Percentiles rank a stretch among this genome's conserved stretches.
Evolutionary conservation across 1,284 basidiomycete species (phyloP).

Genomic region (Moesziomyces sp.): DNA sequence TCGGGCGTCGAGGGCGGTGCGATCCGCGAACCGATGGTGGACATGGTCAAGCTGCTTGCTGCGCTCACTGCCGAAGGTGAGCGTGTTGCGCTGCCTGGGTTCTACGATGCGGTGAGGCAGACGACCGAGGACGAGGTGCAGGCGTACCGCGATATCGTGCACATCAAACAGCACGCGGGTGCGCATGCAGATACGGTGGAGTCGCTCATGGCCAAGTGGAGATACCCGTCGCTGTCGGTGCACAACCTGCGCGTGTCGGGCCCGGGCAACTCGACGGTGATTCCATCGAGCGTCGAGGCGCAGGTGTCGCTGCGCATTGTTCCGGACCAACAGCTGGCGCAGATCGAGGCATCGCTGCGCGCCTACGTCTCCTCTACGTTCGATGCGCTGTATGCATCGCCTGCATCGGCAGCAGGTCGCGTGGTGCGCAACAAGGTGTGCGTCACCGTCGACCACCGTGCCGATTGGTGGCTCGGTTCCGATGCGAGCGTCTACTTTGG

Average conservation of each 20-base stretch:
- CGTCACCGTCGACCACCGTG: constrained; percentile 81
- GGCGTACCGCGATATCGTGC: constrained; percentile 65
- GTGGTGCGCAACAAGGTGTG: constrained; percentile 27
- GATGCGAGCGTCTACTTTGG: constrained; percentile 84
- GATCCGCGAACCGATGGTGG: constrained; percentile 86
- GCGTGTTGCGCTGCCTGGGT: constrained; percentile 79
- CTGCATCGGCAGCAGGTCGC: not conserved
- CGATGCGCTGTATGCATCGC: constrained; percentile 69
- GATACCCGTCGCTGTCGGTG: constrained; percentile 57
- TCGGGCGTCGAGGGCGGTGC: constrained; percentile 93
- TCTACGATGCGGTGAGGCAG: constrained; percentile 74
- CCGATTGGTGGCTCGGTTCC: constrained; percentile 95
- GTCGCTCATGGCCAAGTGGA: constrained; percentile 59
- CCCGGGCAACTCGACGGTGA: constrained; percentile 58
- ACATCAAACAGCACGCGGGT: constrained; percentile 28
- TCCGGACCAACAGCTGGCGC: constrained; percentile 86
- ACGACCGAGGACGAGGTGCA: constrained; percentile 52
- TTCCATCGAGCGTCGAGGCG: constrained; percentile 55
- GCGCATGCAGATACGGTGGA: constrained; percentile 29
- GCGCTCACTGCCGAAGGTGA: constrained; percentile 74
- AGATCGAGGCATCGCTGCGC: constrained; percentile 76
- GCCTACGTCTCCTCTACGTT: constrained; percentile 76
- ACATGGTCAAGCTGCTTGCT: constrained; percentile 84
- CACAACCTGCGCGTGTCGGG: constrained; percentile 55
- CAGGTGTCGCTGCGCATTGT: constrained; percentile 79